Percentiles rank a stretch among this genome's conserved stretches.
Conservation (phyloP, 2,329 filamentous ascomycete species). For the Fusarium sacchari region DNA sequence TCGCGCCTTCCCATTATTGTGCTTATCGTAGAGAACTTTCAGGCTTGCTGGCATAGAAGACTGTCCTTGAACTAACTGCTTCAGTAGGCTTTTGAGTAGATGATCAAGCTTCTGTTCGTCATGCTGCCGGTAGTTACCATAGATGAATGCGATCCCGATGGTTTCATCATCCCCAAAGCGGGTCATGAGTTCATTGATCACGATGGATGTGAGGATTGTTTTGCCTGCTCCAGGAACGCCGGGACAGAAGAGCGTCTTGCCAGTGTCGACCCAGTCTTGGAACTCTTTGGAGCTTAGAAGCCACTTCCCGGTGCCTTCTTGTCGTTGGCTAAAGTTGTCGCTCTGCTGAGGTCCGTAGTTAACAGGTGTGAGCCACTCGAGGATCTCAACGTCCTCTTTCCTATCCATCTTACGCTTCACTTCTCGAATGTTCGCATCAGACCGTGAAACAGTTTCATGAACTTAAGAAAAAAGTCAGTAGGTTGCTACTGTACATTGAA, state of each 20-base stretch:
- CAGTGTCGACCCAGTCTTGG: rapidly evolving
- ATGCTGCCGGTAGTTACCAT: neutral
- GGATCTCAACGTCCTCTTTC: rapidly evolving
- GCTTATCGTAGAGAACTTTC: rapidly evolving
- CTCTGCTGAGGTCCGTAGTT: rapidly evolving
- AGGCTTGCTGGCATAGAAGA: neutral
- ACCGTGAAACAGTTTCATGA: neutral
- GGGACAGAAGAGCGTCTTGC: rapidly evolving
- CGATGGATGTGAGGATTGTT: neutral
- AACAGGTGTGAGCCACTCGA: neutral
- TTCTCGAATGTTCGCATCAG: rapidly evolving
- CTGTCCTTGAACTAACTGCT: neutral
- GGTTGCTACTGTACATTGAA: rapidly evolving
- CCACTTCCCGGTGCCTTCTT: neutral
- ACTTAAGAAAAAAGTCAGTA: rapidly evolving
- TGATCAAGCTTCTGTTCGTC: rapidly evolving
- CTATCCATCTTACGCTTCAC: neutral
- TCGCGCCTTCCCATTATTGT: rapidly evolving
- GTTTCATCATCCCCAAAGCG: neutral
- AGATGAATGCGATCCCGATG: rapidly evolving
- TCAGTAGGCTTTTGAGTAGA: neutral
- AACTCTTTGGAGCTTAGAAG: rapidly evolving
- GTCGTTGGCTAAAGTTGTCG: neutral
- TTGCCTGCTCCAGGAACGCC: neutral
- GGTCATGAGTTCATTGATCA: neutral